phyloP scores from a whole-genome alignment of 352 stramenopile genomes.

The Globisporangium perplexum region DNA sequence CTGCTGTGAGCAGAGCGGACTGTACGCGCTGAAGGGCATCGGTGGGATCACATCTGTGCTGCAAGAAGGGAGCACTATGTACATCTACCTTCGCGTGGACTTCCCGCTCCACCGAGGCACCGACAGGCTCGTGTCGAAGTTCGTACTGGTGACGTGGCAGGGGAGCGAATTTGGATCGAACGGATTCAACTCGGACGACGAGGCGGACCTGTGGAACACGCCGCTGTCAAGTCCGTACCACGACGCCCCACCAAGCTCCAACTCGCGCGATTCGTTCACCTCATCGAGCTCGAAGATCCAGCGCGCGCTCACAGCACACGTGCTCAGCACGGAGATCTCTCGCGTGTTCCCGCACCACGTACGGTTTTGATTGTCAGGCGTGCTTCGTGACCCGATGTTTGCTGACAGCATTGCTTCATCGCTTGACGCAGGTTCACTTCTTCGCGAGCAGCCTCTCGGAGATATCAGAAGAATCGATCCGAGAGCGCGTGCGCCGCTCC shows the following conservation, averaged over 20 bases:
- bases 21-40: slow-evolving; percentile 81
- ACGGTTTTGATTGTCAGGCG: slow-evolving; percentile 10
- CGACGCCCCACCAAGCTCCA: slow-evolving; percentile 16
- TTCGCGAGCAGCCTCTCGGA: slow-evolving; percentile 71
- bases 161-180: slow-evolving; percentile 37
- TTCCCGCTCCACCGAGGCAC: slow-evolving; percentile 75
- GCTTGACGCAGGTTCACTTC: slow-evolving; percentile 65
- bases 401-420: background rate
- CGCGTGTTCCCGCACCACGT: slow-evolving; percentile 87
- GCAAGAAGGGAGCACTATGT: slow-evolving; percentile 79
- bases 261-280: slow-evolving; percentile 30
- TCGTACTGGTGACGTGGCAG: slow-evolving; percentile 85
- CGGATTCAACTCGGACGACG: slow-evolving; percentile 69
- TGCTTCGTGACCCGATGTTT: background rate
- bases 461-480: slow-evolving; percentile 82
- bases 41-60: slow-evolving; percentile 69
- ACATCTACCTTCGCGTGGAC: slow-evolving; percentile 88
- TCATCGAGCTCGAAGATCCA: slow-evolving; percentile 73
- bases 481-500: slow-evolving; percentile 72
- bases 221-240: slow-evolving; percentile 30
- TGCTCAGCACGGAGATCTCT: slow-evolving; percentile 81
- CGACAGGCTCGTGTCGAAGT: slow-evolving; percentile 85
- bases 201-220: slow-evolving; percentile 40
- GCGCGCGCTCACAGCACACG: slow-evolving; percentile 69
- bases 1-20: slow-evolving; percentile 35